Base-by-base conservation (phyloP, 495 filamentous ascomycete species). In the Cercophora scortea region DNA sequence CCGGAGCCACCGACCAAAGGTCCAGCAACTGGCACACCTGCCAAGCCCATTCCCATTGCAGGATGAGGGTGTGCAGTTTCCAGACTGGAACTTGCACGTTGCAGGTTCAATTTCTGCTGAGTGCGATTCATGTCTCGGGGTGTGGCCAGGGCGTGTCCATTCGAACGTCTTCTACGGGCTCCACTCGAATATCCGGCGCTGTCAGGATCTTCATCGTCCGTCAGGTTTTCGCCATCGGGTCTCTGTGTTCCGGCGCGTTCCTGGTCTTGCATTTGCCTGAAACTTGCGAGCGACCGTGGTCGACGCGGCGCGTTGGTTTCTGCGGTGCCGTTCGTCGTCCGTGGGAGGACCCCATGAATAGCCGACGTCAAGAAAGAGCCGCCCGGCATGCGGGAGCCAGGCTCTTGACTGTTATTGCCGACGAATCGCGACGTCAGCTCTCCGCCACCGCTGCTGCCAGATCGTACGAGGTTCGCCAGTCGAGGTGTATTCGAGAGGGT, bases 31-130 rank as follows among this genome's bases (percentile, higher is more conserved):
- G 49, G 39, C 43, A 69, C 61, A 15, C 69, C 65, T 40, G 66
- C 62, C 17, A 69, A 53, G 12, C 66, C 54, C 8, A 71, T 72
- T 19, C 56, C 52, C 1, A 61, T 44, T 1, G 45, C 53, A 1
- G 69, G 59, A 35, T 74, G 66, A 18, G 68, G 68, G 33, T 74
- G 72, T 10, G 75, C 52, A 5, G 78, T 72, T 50, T 86, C 83
- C n/a, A 86, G 74, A 54, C 72, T 77, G 6, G 83, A 85, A 56
- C 78, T 82, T 13, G 81, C 83, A 18, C 84, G 73, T 63, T 87
- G 82, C 1, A 88, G 77, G 69, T 84, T 80, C 11, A 88, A 68
- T 52, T 88, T 88, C 59, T 87, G 84, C 62, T 88, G 84, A 6
- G 81, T 86, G 17, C 84, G 72, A 50, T 79, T 84, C 53, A 78